phyloP scores from a whole-genome alignment of 257 asterid species.

The Asclepias syriaca region DNA sequence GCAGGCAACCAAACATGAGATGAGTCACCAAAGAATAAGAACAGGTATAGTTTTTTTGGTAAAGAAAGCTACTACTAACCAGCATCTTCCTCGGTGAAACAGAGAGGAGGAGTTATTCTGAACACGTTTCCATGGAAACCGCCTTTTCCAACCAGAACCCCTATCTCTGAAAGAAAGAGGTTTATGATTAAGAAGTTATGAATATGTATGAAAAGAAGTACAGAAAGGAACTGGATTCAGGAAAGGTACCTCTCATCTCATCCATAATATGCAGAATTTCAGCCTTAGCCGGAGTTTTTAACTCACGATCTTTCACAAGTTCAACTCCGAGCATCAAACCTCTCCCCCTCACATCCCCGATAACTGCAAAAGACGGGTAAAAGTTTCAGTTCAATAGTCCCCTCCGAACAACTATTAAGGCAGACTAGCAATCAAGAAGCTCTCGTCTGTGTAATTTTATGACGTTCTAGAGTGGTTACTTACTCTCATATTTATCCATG shows the following conservation, averaged over 20 bases:
- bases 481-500: slow-evolving; percentile 71
- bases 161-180: slow-evolving; percentile 51
- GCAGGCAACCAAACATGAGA: not conserved
- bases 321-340: slow-evolving; percentile 90
- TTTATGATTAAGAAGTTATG: not conserved
- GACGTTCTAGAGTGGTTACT: slow-evolving; percentile 13
- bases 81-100: slow-evolving; percentile 90
- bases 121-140: slow-evolving; percentile 86
- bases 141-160: slow-evolving; percentile 85
- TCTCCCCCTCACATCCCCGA: slow-evolving; percentile 95
- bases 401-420: not conserved
- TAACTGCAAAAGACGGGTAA: slow-evolving; percentile 33
- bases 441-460: not conserved
- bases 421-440: not conserved
- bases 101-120: slow-evolving; percentile 92
- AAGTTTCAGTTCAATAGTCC: too few relatives aligned
- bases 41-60: not conserved
- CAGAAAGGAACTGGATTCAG: not conserved
- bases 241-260: slow-evolving; percentile 65
- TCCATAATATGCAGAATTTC: slow-evolving; percentile 75
- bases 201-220: not conserved
- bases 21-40: not conserved
- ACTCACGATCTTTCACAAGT: slow-evolving; percentile 66
- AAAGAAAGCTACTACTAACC: slow-evolving; percentile 41
- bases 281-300: slow-evolving; percentile 73